Conservation (phyloP, 2,329 filamentous ascomycete species). For the Trichoderma guizhouense region DNA sequence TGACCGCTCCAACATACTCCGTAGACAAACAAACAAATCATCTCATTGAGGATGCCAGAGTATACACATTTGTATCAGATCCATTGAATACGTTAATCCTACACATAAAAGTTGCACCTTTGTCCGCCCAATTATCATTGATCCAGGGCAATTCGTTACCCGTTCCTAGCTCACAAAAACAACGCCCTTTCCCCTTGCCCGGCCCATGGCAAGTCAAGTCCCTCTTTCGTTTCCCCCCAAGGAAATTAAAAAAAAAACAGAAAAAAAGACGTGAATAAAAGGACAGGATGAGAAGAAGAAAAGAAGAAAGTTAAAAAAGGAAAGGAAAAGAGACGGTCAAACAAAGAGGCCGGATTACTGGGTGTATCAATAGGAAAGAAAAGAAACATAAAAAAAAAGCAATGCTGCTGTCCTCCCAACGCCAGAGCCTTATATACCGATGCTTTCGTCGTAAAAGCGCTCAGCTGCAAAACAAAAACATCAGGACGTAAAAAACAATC, state of each 20-base stretch:
- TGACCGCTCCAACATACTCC: neutral
- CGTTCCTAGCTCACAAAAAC: neutral
- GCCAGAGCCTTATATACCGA: constrained; percentile 18
- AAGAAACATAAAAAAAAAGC: neutral
- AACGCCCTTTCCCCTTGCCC: neutral
- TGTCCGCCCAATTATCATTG: neutral
- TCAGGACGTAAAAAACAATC: neutral
- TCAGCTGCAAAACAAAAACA: neutral
- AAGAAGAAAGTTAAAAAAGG: neutral
- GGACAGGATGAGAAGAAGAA: neutral
- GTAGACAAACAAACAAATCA: neutral
- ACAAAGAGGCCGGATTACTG: neutral
- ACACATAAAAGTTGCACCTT: neutral
- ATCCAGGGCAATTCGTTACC: constrained; percentile 1
- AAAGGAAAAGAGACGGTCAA: neutral
- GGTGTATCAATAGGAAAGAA: constrained; percentile 17
- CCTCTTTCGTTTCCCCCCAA: neutral
- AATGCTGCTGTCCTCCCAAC: constrained; percentile 9
- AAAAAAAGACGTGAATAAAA: neutral
- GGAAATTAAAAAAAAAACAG: neutral
- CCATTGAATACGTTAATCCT: constrained; percentile 6
- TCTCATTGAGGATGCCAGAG: neutral
- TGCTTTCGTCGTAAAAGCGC: constrained; percentile 9
- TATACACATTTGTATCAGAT: neutral
- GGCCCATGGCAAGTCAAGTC: neutral